Evolutionary conservation across 768 basidiomycete species (phyloP), one percentile per base, ranked within the genome.

Genomic region (Postia placenta): DNA sequence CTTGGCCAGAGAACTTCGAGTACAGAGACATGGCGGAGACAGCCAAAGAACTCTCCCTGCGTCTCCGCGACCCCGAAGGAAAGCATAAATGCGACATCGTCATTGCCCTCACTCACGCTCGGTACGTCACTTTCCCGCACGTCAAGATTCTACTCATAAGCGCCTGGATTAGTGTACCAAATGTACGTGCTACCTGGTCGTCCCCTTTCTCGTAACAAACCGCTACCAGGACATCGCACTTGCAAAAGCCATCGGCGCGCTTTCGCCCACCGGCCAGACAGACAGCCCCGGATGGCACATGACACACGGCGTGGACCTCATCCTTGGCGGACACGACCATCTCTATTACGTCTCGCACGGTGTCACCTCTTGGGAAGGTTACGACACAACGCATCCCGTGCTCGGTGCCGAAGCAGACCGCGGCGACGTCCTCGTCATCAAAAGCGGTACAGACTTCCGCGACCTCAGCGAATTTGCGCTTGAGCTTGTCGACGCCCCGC

Each of bases 311-410:
- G 84, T 84, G 2, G 92, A 94, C 60, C 66, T 93, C 22, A 65
- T 94, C 35, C 75, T 94, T 2, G 92, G 92, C 3, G 92, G 92
- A 2, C 92, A 95, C 58, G 92, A 95, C 60, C 92, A 95, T 54
- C 68, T 86, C 2, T 91, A 89, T 67, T 91, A 78, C 60, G 74
- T 79, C 36, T 79, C 83, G 28, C 79, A 74, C 55, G 89, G 86
- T 9, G 75, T 80, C 14, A 73, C 69, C 35, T 62, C 69, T 4
- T 91, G 87, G 87, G 78, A 85, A 23, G 75, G 73, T 46, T 84
- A 81, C 51, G 78, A 90, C 53, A 60, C 72, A 17, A 67, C 63
- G 2, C 56, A 73, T 38, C 62, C 69, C 3, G 73, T 77, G 24
- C 73, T 85, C 14, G 91, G 87, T 24, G 80, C 81, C 5, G 86